These are phyloP conservation scores for Trichophaea hybrida DNA, from an alignment of 2,329 filamentous ascomycete genomes.

Conservation along the genomic window DNA sequence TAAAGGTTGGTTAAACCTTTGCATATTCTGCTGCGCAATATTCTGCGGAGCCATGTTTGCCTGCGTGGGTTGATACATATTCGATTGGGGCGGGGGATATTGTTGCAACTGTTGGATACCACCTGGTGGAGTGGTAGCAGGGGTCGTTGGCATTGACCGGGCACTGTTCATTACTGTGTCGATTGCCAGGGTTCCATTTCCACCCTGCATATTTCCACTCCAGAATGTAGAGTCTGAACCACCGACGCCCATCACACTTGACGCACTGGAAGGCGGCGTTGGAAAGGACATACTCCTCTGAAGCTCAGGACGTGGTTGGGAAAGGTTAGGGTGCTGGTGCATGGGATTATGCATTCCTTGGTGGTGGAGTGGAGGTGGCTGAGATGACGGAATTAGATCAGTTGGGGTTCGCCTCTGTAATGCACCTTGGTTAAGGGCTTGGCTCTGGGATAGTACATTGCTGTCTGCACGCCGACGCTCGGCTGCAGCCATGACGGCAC, in stretches of 20 bases:
- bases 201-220: slow-evolving; percentile 45
- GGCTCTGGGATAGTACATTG: slow-evolving; percentile 28
- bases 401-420: slow-evolving; percentile 49
- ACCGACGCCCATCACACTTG: slow-evolving; percentile 59
- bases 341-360: slow-evolving; percentile 46
- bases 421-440: slow-evolving; percentile 39
- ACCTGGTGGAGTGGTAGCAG: slow-evolving; percentile 77
- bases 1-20: slow-evolving; percentile 45
- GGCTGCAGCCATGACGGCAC: slow-evolving; percentile 73
- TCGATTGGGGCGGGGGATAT: slow-evolving; percentile 45
- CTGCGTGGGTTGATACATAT: slow-evolving; percentile 48
- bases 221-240: slow-evolving; percentile 53
- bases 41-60: slow-evolving; percentile 53
- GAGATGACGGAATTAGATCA: slow-evolving; percentile 51
- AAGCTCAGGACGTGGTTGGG: slow-evolving; percentile 56
- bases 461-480: slow-evolving; percentile 38
- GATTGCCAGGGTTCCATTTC: slow-evolving; percentile 57
- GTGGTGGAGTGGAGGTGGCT: slow-evolving; percentile 48
- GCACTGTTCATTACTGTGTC: slow-evolving; percentile 65
- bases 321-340: slow-evolving; percentile 39
- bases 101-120: slow-evolving; percentile 63
- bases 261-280: slow-evolving; percentile 85
- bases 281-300: slow-evolving; percentile 87
- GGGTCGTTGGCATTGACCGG: slow-evolving; percentile 79
- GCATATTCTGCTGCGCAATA: slow-evolving; percentile 49